Evolutionary conservation across 352 stramenopile genomes (phyloP).

Genomic region (Phytopythium oedochilum): DNA sequence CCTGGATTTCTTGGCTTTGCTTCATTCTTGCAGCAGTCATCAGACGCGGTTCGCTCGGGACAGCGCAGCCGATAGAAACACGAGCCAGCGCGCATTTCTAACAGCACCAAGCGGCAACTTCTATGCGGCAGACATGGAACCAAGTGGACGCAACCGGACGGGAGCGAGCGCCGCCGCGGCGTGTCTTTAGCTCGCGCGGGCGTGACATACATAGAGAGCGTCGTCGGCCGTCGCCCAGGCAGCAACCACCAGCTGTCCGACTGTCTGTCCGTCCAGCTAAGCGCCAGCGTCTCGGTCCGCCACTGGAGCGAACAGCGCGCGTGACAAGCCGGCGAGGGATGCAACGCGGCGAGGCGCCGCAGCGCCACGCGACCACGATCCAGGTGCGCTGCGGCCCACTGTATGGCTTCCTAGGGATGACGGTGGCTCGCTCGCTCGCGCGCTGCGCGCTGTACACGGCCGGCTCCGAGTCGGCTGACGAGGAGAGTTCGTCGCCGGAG

Average conservation of each 20-base stretch:
- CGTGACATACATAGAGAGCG: background rate
- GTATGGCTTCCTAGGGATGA: background rate
- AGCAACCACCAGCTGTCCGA: too few relatives aligned
- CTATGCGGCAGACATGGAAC: background rate
- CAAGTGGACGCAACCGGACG: too few relatives aligned
- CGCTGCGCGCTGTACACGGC: too few relatives aligned
- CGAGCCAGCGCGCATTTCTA: constrained; percentile 2
- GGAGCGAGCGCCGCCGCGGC: too few relatives aligned
- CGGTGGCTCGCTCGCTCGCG: background rate
- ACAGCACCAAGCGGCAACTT: background rate
- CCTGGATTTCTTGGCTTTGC: too few relatives aligned
- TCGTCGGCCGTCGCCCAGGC: too few relatives aligned
- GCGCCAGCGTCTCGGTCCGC: too few relatives aligned
- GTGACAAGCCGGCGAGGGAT: background rate
- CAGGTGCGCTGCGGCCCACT: constrained; percentile 9
- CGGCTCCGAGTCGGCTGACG: too few relatives aligned
- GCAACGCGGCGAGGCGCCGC: constrained; percentile 5
- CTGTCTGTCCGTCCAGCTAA: too few relatives aligned
- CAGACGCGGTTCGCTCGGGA: background rate
- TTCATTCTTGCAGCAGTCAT: too few relatives aligned
- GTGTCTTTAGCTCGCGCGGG: background rate
- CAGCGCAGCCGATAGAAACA: background rate
- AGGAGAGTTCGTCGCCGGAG: background rate
- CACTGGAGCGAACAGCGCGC: background rate
- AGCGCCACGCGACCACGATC: constrained; percentile 19